Evolutionary conservation across 805 yeast species (phyloP), one percentile per base, ranked within the genome.

Genomic region (Wickerhamomyces subpelliculosus): DNA sequence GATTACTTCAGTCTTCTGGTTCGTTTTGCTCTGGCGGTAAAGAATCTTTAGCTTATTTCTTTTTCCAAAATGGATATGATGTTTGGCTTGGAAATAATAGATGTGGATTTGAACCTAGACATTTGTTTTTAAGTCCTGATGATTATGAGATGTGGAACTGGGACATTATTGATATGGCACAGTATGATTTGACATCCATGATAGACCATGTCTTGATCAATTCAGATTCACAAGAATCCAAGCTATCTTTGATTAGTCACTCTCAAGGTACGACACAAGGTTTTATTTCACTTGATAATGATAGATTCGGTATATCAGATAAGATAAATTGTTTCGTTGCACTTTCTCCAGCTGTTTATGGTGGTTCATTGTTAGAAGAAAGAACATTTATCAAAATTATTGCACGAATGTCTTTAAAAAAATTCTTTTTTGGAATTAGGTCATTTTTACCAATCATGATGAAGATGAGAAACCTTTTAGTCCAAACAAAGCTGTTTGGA

Each of bases 241-340:
- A 78, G 48, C 49, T 89, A 8, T 69, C 81, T 0, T 59, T 90
- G 18, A 70, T 80, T 9, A 89, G 89, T 2, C 98, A 90, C 56
- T 85, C 95, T 13, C 97, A 93, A 61, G 97, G 97, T 1, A 88
- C 96, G 2, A 78, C 96, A 0, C 96, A 89, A 58, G 70, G 83
- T 1, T 82, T 87, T 39, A 62, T 84, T 50, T 75, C 87, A 34
- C 63, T 93, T 26, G 71, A 82, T 14, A 62, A 65, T 37, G 72
- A 70, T 18, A 57, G 55, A 23, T 67, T 73, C 37, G 58, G 60
- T 13, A 47, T 75, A 27, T 75, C 77, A 34, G 60, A 64, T 4
- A 79, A 77, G 44, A 58, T 90, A 16, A 80, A 79, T 38, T 70
- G 73, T 38, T 85, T 86, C 52, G 67, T 85, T 22, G 85, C 90